Base-by-base conservation (phyloP, 73 alveolate genomes). In the Stentor coeruleus region DNA sequence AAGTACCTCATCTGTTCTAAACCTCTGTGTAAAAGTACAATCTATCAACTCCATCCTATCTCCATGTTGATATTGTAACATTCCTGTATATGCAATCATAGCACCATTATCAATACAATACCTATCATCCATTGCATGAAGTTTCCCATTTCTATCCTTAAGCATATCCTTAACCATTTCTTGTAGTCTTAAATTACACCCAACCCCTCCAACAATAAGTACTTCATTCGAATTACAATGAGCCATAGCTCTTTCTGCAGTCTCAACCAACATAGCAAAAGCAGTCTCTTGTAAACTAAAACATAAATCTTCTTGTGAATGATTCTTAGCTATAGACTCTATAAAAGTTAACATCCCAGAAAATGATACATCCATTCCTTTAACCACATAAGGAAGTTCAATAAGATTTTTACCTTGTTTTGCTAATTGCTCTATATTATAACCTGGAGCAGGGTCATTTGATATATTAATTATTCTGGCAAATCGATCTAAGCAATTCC, bases 31-130 rank as follows among this genome's bases (percentile, higher is more conserved):
- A 83, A 87, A 93, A 55, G 97, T 96, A 31, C 95, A 84, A 40
- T 97, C 99, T 75, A 90, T 84, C 31, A 95, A 83, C 33, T 77
- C 95, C 75, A 88, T 92, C 57, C 93, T 81, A 37, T 95, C 98
- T 74, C 85, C 92, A 26, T 91, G 81, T 82, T 87, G 84, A 76
- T 88, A 97, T 85, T 96, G 98, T n/a, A 97, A 74, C 59, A 97
- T 74, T 38, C 99, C 99, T 15, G 99, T 98, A 94, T 97, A 97
- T 15, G 99, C 99, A 39, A 97, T 97, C 99, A 97, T 97, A 33
- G 99, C 99, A 35, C 99, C 99, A 93, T 97, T 97, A 87, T 97
- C 99, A 40, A 97, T 94, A 77, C 99, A 97, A 88, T 97, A 97
- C 84, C 99, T 93, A 82, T 97, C 99, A 91, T 97, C 99, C 99